Conservation (phyloP, 2,329 filamentous ascomycete species). For the Chrysosporium keratinophilum region DNA sequence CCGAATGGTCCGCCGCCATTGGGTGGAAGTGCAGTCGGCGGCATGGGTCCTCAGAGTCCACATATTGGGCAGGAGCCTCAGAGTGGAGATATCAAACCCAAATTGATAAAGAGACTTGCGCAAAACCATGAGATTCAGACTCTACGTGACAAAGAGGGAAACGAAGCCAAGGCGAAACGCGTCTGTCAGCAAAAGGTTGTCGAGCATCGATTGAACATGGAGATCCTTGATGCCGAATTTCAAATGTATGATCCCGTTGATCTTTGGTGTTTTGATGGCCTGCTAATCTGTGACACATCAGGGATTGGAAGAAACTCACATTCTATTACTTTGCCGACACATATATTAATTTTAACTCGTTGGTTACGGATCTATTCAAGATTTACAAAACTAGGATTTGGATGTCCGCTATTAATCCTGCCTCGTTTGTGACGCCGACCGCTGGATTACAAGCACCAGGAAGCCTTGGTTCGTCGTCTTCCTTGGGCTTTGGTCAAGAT, state of each 20-base stretch:
- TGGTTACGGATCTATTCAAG: conserved; percentile 96
- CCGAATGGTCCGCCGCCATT: conserved; percentile 51
- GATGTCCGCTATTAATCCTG: conserved; percentile 99
- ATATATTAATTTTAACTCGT: conserved; percentile 97
- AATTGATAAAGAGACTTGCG: conserved; percentile 91
- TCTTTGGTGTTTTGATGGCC: neutral
- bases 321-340: conserved; percentile 98
- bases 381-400: conserved; percentile 99
- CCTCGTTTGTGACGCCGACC: conserved; percentile 75
- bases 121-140: conserved; percentile 82
- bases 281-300: conserved; percentile 30
- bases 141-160: conserved; percentile 89
- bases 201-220: conserved; percentile 92
- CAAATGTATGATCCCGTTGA: conserved; percentile 67
- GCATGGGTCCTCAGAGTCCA: conserved; percentile 64
- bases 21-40: conserved; percentile 60
- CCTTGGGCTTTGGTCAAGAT: conserved; percentile 44
- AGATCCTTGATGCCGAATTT: conserved; percentile 96
- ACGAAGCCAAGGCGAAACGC: conserved; percentile 93
- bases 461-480: conserved; percentile 26
- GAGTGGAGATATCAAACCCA: conserved; percentile 74
- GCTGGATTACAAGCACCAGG: conserved; percentile 61
- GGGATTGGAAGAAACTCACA: conserved; percentile 97
- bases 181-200: conserved; percentile 94
- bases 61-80: conserved; percentile 63